These are phyloP conservation scores for Moesziomyces antarcticus DNA, from an alignment of 1,284 basidiomycete genomes.

Conservation along the genomic window DNA sequence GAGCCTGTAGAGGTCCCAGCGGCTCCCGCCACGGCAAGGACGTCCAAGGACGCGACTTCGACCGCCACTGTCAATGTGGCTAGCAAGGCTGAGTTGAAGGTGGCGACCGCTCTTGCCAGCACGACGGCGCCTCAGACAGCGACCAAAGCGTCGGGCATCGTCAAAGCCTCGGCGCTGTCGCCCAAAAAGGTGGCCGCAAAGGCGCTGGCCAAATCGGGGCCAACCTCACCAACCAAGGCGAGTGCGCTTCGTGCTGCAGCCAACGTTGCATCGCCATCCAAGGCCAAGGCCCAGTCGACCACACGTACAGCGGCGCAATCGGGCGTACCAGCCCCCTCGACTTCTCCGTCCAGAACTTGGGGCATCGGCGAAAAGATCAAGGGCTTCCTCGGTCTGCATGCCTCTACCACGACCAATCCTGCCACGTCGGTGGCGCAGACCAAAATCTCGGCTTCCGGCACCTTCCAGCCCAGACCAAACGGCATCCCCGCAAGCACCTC, in stretches of 20 bases:
- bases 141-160: conserved; percentile 8
- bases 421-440: conserved; percentile 27
- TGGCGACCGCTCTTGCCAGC: not conserved
- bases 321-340: conserved; percentile 17
- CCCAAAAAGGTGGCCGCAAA: conserved; percentile 49
- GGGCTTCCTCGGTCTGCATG: conserved; percentile 53
- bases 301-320: conserved; percentile 22
- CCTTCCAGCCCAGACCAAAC: conserved; percentile 34
- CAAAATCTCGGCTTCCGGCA: conserved; percentile 36
- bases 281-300: conserved; percentile 21
- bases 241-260: conserved; percentile 38
- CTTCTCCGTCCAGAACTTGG: conserved; percentile 40
- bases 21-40: not conserved
- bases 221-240: conserved; percentile 41
- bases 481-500: conserved; percentile 8
- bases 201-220: conserved; percentile 33
- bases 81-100: conserved; percentile 4
- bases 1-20: conserved; percentile 13
- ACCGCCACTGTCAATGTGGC: not conserved
- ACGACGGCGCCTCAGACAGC: conserved; percentile 3
- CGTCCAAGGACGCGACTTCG: conserved; percentile 3
- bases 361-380: conserved; percentile 57
- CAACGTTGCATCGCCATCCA: conserved; percentile 33
- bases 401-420: conserved; percentile 25
- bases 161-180: conserved; percentile 30